A percentile compares a stretch with the other conserved stretches of the same genome.
These are phyloP conservation scores for Saccharata proteae DNA, from an alignment of 2,329 filamentous ascomycete species.

Conservation along the genomic window DNA sequence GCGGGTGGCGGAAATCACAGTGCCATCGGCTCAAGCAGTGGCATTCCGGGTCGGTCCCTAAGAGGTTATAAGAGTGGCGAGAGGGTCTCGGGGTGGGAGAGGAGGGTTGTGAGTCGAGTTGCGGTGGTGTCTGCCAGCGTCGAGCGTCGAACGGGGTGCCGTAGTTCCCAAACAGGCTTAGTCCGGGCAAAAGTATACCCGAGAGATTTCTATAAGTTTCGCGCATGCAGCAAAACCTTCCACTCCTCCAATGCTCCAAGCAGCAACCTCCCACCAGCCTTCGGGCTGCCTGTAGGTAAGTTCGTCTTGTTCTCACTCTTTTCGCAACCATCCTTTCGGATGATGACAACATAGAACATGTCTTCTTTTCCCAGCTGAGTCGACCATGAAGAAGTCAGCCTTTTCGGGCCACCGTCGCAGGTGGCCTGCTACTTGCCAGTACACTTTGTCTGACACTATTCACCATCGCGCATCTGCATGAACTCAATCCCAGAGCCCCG, in stretches of 20 bases:
- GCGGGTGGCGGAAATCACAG: too few relatives aligned
- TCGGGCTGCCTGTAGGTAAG: too few relatives aligned
- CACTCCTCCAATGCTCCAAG: too few relatives aligned
- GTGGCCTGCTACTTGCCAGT: constrained; percentile 74
- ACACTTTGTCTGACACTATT: constrained; percentile 54
- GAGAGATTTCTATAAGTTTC: too few relatives aligned
- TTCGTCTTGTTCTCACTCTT: too few relatives aligned
- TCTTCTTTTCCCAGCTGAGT: constrained; percentile 77
- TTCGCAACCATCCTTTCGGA: constrained; percentile 29
- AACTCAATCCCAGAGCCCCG: not conserved
- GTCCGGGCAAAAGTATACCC: too few relatives aligned
- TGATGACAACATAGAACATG: constrained; percentile 55
- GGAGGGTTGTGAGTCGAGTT: constrained; percentile 9
- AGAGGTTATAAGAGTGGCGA: too few relatives aligned
- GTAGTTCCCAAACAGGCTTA: too few relatives aligned
- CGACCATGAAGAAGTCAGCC: constrained; percentile 64
- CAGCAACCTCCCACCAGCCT: too few relatives aligned
- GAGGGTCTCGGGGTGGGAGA: constrained; percentile 6
- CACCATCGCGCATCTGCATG: too few relatives aligned
- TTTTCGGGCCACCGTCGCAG: constrained; percentile 48
- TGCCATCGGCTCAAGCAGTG: too few relatives aligned
- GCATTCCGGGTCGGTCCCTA: constrained; percentile 7
- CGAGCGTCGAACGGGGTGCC: constrained; percentile 28
- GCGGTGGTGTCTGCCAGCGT: constrained; percentile 16
- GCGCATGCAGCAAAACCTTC: too few relatives aligned